Evolutionary conservation across 495 filamentous ascomycete species (phyloP).

Genomic region (Penicillium pancosmium): DNA sequence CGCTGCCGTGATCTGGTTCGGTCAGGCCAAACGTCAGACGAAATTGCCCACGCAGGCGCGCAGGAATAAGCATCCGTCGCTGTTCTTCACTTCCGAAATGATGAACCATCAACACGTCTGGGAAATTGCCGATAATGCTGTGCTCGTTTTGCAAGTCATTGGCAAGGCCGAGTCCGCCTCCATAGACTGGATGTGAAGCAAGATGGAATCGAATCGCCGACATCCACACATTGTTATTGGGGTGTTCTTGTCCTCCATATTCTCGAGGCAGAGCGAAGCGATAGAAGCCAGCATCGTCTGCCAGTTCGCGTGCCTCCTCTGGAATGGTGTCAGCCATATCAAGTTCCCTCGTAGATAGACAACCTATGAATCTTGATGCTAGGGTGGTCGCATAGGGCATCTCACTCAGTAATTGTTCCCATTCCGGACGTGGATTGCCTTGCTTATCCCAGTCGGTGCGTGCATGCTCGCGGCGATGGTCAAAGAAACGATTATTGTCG

Average conservation of each 20-base stretch:
- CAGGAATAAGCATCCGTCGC: conserved; percentile 50
- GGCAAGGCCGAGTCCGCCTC: conserved; percentile 55
- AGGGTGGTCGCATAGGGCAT: not conserved
- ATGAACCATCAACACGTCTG: conserved; percentile 58
- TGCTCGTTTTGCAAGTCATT: conserved; percentile 67
- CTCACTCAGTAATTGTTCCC: conserved; percentile 51
- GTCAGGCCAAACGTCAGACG: conserved; percentile 61
- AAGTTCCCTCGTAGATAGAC: too few species aligned
- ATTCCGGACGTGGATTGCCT: conserved; percentile 57
- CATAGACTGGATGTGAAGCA: conserved; percentile 46
- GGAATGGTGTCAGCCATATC: not conserved
- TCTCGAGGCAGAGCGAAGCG: conserved; percentile 55
- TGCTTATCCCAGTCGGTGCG: conserved; percentile 55
- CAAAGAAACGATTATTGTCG: conserved; percentile 64
- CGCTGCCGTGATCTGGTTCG: conserved; percentile 61
- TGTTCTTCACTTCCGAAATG: conserved; percentile 56
- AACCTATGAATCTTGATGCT: too few species aligned
- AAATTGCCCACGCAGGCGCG: conserved; percentile 50
- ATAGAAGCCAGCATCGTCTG: conserved; percentile 59
- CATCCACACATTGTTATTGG: conserved; percentile 59
- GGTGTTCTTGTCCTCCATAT: conserved; percentile 55
- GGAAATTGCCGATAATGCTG: conserved; percentile 61
- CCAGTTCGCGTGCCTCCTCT: conserved; percentile 43
- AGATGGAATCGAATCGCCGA: conserved; percentile 60
- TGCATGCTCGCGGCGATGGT: conserved; percentile 57